phyloP scores from a whole-genome alignment of 164 flowering plant species.

The Hamamelis virginiana region DNA sequence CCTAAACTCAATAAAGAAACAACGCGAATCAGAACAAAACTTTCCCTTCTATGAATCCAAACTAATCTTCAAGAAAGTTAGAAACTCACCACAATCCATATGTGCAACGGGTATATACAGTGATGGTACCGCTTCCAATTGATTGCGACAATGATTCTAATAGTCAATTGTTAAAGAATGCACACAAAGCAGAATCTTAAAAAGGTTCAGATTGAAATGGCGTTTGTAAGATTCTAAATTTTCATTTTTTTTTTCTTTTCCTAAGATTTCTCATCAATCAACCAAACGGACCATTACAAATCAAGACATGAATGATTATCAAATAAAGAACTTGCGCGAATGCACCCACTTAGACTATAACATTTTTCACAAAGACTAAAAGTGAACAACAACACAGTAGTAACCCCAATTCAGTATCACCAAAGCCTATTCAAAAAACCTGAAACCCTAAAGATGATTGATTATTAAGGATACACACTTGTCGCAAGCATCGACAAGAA shows the following conservation, averaged over 20 bases:
- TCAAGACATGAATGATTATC: not conserved
- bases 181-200: not conserved
- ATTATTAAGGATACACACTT: slow-evolving; percentile 81
- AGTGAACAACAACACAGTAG: not conserved
- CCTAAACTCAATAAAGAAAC: slow-evolving; percentile 40
- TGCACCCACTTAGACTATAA: not conserved
- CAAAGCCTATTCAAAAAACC: not conserved
- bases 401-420: not conserved
- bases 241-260: not conserved
- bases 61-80: not conserved
- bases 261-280: not conserved
- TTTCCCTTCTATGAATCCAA: not conserved
- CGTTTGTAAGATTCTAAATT: too few relatives aligned
- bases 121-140: slow-evolving; percentile 82
- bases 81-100: slow-evolving; percentile 89
- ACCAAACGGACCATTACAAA: not conserved
- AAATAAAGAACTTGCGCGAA: not conserved
- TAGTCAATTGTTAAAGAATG: slow-evolving; percentile 34
- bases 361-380: not conserved
- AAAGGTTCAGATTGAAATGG: too few relatives aligned
- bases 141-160: slow-evolving; percentile 76
- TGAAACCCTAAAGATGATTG: not conserved
- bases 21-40: not conserved
- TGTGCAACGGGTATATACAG: slow-evolving; percentile 85
- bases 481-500: slow-evolving; percentile 97